Evolutionary conservation across 805 yeast species (phyloP).

Genomic region (Wickerhamiella musiphila): DNA sequence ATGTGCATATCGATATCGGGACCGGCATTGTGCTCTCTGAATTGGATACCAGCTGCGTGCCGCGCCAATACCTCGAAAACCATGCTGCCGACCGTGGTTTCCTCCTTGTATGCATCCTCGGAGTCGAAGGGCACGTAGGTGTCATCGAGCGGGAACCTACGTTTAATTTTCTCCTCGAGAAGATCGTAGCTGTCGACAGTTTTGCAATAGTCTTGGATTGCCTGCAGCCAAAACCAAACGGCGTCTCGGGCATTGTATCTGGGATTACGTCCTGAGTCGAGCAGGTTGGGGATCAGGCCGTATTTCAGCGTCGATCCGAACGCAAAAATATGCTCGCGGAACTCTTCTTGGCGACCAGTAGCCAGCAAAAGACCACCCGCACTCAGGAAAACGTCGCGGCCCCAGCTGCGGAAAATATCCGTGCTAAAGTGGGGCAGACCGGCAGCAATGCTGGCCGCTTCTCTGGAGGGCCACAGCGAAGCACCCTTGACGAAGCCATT

Average conservation of each 20-base stretch:
- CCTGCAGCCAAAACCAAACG: slow-evolving; percentile 82
- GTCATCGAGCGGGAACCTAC: slow-evolving; percentile 86
- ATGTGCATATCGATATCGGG: slow-evolving; percentile 74
- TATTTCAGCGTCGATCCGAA: slow-evolving; percentile 87
- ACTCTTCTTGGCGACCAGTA: slow-evolving; percentile 64
- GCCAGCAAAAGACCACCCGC: slow-evolving; percentile 65
- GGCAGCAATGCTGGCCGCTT: slow-evolving; percentile 72
- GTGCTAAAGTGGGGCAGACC: slow-evolving; percentile 89
- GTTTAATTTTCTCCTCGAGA: slow-evolving; percentile 50
- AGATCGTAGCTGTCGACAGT: slow-evolving; percentile 44
- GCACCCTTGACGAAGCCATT: slow-evolving; percentile 56
- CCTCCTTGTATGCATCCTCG: slow-evolving; percentile 57
- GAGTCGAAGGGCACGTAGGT: slow-evolving; percentile 52
- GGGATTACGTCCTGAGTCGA: slow-evolving; percentile 88
- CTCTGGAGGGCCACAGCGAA: slow-evolving; percentile 46
- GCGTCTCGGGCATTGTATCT: slow-evolving; percentile 95
- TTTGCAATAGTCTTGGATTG: slow-evolving; percentile 65
- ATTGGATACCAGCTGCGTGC: slow-evolving; percentile 76
- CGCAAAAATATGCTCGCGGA: slow-evolving; percentile 62
- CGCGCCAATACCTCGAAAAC: slow-evolving; percentile 69
- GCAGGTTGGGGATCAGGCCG: slow-evolving; percentile 82
- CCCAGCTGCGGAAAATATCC: slow-evolving; percentile 96
- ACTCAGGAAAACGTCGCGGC: slow-evolving; percentile 85
- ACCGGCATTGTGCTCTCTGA: slow-evolving; percentile 93
- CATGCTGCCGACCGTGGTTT: slow-evolving; percentile 54